Evolutionary conservation across 208 protist genomes (phyloP).

Genomic region (Trypanosomatidae sp.): DNA sequence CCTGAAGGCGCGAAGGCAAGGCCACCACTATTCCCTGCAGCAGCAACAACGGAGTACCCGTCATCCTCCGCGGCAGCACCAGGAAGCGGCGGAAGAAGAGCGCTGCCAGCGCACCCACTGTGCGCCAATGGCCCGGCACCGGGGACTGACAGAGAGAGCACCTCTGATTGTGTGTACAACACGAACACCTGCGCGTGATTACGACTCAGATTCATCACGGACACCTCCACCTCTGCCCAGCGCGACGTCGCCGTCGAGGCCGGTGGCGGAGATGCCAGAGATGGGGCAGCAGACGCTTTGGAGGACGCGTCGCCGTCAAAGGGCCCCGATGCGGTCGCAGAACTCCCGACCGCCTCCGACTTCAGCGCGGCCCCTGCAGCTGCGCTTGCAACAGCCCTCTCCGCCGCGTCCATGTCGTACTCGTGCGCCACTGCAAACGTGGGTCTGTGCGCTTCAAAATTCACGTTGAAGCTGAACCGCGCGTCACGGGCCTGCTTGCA

Average conservation of each 20-base stretch:
- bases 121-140: not conserved
- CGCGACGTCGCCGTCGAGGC: slow-evolving; percentile 5
- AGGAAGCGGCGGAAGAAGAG: slow-evolving; percentile 9
- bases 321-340: not conserved
- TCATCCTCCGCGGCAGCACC: slow-evolving; percentile 6
- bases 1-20: not conserved
- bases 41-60: not conserved
- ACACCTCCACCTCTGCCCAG: slow-evolving; percentile 21
- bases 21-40: slow-evolving; percentile 1
- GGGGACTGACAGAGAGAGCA: slow-evolving; percentile 24
- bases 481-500: slow-evolving; percentile 87
- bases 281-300: slow-evolving; percentile 12
- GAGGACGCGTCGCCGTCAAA: not conserved
- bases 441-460: slow-evolving; percentile 62
- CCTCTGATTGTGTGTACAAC: slow-evolving; percentile 41
- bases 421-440: slow-evolving; percentile 59
- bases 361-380: not conserved
- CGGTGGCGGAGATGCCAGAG: not conserved
- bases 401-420: slow-evolving; percentile 31
- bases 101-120: slow-evolving; percentile 1
- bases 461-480: slow-evolving; percentile 60
- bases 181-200: slow-evolving; percentile 30
- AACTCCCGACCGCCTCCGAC: not conserved
- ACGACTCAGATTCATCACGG: slow-evolving; percentile 27
- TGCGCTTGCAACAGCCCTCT: not conserved